Conservation (phyloP, 1,139 yeast species). For the Blastobotrys illinoisensis region DNA sequence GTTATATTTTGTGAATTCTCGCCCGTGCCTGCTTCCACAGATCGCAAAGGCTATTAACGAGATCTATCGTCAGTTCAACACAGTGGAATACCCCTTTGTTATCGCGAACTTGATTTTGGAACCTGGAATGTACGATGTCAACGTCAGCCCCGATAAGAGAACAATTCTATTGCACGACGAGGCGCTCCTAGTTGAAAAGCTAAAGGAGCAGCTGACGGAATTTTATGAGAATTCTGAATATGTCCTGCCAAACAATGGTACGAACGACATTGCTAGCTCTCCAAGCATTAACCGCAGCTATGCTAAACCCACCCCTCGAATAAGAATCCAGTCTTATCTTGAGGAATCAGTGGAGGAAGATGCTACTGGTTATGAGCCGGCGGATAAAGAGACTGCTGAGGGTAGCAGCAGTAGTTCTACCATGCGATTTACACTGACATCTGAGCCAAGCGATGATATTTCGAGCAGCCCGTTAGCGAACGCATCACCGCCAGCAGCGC, state of each 20-base stretch:
- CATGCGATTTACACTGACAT: not conserved
- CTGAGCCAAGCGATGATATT: not conserved
- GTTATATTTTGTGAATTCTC: constrained; percentile 58
- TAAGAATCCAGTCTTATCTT: not conserved
- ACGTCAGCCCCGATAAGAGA: constrained; percentile 88
- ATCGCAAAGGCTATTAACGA: constrained; percentile 63
- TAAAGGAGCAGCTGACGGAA: constrained; percentile 30
- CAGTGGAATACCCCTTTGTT: constrained; percentile 69
- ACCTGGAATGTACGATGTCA: constrained; percentile 60
- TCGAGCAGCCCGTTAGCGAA: not conserved
- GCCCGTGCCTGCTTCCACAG: constrained; percentile 64
- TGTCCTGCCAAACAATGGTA: constrained; percentile 25
- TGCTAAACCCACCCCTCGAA: not conserved
- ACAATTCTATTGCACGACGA: constrained; percentile 68
- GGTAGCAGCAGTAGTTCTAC: not conserved
- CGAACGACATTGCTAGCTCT: not conserved
- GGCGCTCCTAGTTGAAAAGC: constrained; percentile 44
- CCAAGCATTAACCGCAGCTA: not conserved
- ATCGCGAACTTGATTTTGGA: constrained; percentile 54
- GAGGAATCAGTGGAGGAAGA: not conserved
- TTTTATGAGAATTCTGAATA: constrained; percentile 26
- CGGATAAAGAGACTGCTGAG: not conserved
- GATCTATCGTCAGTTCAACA: constrained; percentile 62
- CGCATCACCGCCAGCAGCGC: not conserved
- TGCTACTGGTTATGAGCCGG: too few relatives aligned